Evolutionary conservation across 441 rosid genomes (phyloP), one percentile per base, ranked within the genome.

Genomic region (Croton laevigatus): DNA sequence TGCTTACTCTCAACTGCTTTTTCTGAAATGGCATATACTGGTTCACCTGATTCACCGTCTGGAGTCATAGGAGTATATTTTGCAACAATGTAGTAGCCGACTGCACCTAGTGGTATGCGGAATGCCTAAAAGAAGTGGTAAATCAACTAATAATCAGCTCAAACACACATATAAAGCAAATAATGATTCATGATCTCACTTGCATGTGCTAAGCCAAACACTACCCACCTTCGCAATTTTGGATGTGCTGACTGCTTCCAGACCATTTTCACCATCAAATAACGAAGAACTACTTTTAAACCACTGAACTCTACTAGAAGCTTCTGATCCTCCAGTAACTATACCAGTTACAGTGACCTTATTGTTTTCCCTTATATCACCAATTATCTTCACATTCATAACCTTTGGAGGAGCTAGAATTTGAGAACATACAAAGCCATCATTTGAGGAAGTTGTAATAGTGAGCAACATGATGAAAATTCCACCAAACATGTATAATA

Each of bases 251-350:
- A 96, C 32, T 61, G 89, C 96, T 81, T 91, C 98, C 81, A 96
- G 97, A 76, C 80, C 81, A 79, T 81, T 83, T 78, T 83, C 90
- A 69, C 81, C 88, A 78, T 83, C 83, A 54, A 91, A 71, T 53
- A 52, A 66, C 51, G 91, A 80, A 66, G 84, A 89, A 72, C 69
- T 84, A 60, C 91, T 78, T 85, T 89, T 93, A 78, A 91, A 91
- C 99, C 99, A 96, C 68, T 96, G 99, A 76, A 96, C 97, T 86
- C 86, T 89, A 82, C 99, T 96, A 52, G 96, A 89, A 83, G 87
- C 88, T 85, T 96, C 99, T 71, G 90, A 83, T 81, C 99, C 99
- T 73, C 99, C 97, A 32, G 93, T 87, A 77, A 93, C 97, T 81
- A 46, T 70, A 62, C 98, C 98, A 45, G 87, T 86, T 71, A 89